Evolutionary conservation across 1,284 basidiomycete species (phyloP).

Genomic region (Ustilago hordei): DNA sequence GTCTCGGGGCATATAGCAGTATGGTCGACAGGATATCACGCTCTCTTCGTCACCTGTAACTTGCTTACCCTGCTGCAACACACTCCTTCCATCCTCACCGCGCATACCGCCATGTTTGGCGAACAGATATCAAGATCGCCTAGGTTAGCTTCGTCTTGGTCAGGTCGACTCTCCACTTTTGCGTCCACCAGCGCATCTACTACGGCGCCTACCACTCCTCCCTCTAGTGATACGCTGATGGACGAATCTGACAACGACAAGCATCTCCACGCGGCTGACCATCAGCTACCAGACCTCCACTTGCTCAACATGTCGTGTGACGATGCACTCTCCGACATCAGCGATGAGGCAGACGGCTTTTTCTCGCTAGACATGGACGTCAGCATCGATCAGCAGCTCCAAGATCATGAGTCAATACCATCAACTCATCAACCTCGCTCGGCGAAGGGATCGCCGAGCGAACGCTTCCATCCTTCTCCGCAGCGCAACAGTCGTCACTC

Average conservation of each 20-base stretch:
- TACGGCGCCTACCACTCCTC: constrained; percentile 39
- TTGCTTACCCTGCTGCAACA: background rate
- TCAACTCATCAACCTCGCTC: background rate
- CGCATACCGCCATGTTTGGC: constrained; percentile 31
- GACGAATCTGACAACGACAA: background rate
- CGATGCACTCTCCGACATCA: constrained; percentile 33
- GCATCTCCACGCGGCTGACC: background rate
- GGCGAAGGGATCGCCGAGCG: background rate
- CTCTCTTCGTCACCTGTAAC: background rate
- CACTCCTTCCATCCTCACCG: background rate
- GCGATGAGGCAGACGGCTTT: constrained; percentile 55
- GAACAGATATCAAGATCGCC: constrained; percentile 36
- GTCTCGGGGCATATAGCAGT: constrained; percentile 13
- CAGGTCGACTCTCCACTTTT: constrained; percentile 42
- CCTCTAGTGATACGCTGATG: constrained; percentile 7
- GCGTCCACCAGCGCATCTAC: constrained; percentile 41
- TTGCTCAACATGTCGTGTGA: constrained; percentile 47
- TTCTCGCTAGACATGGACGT: constrained; percentile 60
- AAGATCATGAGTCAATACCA: constrained; percentile 5
- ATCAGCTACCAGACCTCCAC: constrained; percentile 31
- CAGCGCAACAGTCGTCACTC: constrained; percentile 12
- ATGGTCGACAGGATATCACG: constrained; percentile 40
- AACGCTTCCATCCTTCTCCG: constrained; percentile 15
- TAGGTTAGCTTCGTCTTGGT: constrained; percentile 43
- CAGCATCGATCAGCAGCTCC: constrained; percentile 48